Evolutionary conservation across 495 filamentous ascomycete genomes (phyloP), one percentile per base, ranked within the genome.

Genomic region (Staphylotrichum tortipilum): DNA sequence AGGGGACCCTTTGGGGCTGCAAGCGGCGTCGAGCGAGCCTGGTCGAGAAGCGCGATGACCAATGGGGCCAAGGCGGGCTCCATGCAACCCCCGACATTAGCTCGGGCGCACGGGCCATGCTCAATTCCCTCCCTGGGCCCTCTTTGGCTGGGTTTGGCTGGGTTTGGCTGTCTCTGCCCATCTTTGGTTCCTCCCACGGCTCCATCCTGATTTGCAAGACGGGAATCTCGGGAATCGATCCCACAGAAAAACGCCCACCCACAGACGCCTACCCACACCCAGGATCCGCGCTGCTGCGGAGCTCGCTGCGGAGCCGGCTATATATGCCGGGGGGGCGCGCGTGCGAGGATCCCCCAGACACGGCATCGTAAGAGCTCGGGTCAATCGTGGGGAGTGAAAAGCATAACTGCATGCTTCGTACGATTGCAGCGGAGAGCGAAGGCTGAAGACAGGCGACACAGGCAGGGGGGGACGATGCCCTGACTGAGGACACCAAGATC

Each of bases 71-170:
- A 22, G n/a, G 40, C 9, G 10, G 26, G 6, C 21, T 43, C 50
- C 37, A n/a, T 53, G 50, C 50, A 53, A n/a, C n/a, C 36, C 35
- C 37, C 21, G 36, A 43, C 50, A 53, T 53, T 42, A 38, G 44
- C 23, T 52, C 3, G 36, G n/a, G n/a, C 12, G 51, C 51, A 53
- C 51, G 30, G 51, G 33, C 50, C 50, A 52, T 39, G 23, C n/a
- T 34, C 44, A 17, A 29, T 49, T 26, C 3, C 14, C 19, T 7
- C 17, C 35, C 7, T 19, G 35, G n/a, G 37, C 30, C n/a, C n/a
- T n/a, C n/a, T n/a, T n/a, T n/a, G n/a, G n/a, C n/a, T n/a, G n/a
- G n/a, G n/a, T n/a, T n/a, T n/a, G n/a, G n/a, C n/a, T n/a, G n/a
- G n/a, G n/a, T n/a, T n/a, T n/a, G n/a, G n/a, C n/a, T n/a, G n/a